phyloP scores from a whole-genome alignment of 257 asterid species.

The Nicotiana obtusifolia region DNA sequence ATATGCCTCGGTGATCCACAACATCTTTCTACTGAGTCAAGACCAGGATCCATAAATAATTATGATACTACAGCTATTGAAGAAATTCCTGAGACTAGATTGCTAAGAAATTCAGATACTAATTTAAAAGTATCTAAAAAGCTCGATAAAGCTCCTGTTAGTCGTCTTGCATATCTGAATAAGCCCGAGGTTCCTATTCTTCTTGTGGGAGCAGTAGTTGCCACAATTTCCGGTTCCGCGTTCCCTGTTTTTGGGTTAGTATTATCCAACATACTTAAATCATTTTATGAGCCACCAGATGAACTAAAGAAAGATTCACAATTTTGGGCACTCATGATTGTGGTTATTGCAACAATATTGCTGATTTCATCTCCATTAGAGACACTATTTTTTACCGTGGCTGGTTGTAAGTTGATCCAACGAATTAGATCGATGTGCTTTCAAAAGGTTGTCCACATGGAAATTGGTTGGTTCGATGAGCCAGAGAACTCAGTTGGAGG shows the following conservation, averaged over 20 bases:
- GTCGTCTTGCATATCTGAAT: conserved; percentile 51
- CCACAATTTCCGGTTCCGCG: conserved; percentile 48
- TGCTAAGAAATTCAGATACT: not conserved
- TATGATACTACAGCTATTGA: not conserved
- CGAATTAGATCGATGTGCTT: conserved; percentile 56
- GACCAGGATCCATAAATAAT: not conserved
- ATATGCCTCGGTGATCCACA: not conserved
- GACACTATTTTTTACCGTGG: conserved; percentile 50
- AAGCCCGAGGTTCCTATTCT: conserved; percentile 56
- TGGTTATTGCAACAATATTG: conserved; percentile 35
- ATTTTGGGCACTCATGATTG: conserved; percentile 54
- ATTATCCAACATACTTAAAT: conserved; percentile 40
- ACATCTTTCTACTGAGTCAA: not conserved
- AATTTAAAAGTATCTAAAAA: conserved; percentile 23
- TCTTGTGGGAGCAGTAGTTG: conserved; percentile 37
- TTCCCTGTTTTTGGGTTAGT: conserved; percentile 52
- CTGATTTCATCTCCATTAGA: conserved; percentile 41
- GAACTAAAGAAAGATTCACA: conserved; percentile 41
- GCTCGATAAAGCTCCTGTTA: conserved; percentile 33
- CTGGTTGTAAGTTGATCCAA: conserved; percentile 50
- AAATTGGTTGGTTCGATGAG: conserved; percentile 64
- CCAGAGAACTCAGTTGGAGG: conserved; percentile 52
- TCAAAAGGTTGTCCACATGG: conserved; percentile 55
- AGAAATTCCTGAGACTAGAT: conserved; percentile 15
- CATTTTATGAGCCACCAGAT: conserved; percentile 45